Percentiles rank a stretch among this genome's conserved stretches.
phyloP scores from a whole-genome alignment of 1,284 basidiomycete genomes.

The Thecaphora frezii region DNA sequence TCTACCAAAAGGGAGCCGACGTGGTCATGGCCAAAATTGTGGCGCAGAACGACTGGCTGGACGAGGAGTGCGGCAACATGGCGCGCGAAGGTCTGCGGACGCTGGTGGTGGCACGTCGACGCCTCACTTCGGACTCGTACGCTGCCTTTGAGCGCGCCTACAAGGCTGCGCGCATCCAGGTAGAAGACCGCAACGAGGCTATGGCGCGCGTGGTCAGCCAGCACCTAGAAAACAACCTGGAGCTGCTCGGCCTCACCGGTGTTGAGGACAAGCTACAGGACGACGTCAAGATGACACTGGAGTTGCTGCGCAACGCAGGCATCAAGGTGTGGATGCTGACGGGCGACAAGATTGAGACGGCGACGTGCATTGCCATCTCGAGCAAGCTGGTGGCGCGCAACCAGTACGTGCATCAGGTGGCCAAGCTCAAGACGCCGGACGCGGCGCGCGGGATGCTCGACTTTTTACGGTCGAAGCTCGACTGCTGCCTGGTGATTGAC shows the following conservation, averaged over 20 bases:
- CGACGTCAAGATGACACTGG: slow-evolving; percentile 89
- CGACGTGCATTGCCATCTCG: slow-evolving; percentile 95
- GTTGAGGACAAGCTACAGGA: slow-evolving; percentile 99
- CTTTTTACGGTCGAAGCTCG: slow-evolving; percentile 88
- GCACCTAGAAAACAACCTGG: slow-evolving; percentile 83
- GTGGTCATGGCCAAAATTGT: slow-evolving; percentile 95
- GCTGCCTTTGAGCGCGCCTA: slow-evolving; percentile 74
- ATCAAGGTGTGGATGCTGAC: slow-evolving; percentile 99
- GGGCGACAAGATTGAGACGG: slow-evolving; percentile 98
- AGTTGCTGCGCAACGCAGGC: slow-evolving; percentile 89
- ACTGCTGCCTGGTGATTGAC: slow-evolving; percentile 97
- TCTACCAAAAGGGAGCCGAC: slow-evolving; percentile 96
- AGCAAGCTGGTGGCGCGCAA: slow-evolving; percentile 93
- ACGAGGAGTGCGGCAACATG: slow-evolving; percentile 98
- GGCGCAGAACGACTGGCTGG: slow-evolving; percentile 95
- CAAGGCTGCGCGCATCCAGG: slow-evolving; percentile 73
- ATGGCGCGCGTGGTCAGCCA: slow-evolving; percentile 74
- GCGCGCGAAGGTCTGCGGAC: slow-evolving; percentile 93
- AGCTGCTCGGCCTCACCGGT: slow-evolving; percentile 89
- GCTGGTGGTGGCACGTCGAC: slow-evolving; percentile 84
- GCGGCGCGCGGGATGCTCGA: slow-evolving; percentile 87
- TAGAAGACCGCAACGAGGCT: slow-evolving; percentile 71
- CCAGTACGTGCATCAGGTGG: slow-evolving; percentile 95
- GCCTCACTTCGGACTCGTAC: slow-evolving; percentile 72
- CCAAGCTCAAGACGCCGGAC: slow-evolving; percentile 81